Percentiles rank a stretch among this genome's conserved stretches.
Conservation (phyloP, 148 eudicot genomes). For the Dianthus caryophyllus region DNA sequence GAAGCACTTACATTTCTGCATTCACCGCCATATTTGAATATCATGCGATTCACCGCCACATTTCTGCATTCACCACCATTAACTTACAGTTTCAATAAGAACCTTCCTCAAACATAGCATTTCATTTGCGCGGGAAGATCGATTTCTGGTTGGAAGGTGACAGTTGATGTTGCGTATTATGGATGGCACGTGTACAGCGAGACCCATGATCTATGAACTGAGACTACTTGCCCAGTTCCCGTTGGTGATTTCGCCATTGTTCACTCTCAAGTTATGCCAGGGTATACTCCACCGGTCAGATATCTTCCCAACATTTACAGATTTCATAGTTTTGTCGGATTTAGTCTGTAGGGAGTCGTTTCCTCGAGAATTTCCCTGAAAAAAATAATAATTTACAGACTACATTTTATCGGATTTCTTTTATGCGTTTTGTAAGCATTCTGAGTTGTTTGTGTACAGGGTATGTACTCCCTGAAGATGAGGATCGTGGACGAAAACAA, state of each 20-base stretch:
- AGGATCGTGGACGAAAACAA: slow-evolving; percentile 49
- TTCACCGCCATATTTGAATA: too few species aligned
- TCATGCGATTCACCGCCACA: too few species aligned
- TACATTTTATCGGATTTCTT: not conserved
- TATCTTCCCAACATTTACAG: not conserved
- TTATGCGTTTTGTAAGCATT: not conserved
- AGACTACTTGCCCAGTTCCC: slow-evolving; percentile 70
- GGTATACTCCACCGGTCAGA: slow-evolving; percentile 81
- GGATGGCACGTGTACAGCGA: slow-evolving; percentile 57
- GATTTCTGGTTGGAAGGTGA: slow-evolving; percentile 57
- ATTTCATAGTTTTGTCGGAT: too few species aligned
- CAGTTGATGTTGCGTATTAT: slow-evolving; percentile 62
- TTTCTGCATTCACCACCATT: too few species aligned
- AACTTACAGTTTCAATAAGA: too few species aligned
- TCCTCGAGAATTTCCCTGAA: too few species aligned
- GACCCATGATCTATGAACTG: slow-evolving; percentile 58
- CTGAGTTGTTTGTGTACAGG: slow-evolving; percentile 34
- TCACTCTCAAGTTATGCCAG: slow-evolving; percentile 74
- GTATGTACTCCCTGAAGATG: slow-evolving; percentile 67
- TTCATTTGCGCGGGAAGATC: slow-evolving; percentile 37
- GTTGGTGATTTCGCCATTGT: slow-evolving; percentile 71
- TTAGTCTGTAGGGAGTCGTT: too few species aligned
- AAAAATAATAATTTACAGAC: too few species aligned
- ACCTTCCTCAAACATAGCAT: too few species aligned
- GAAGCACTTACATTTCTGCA: too few species aligned